These are phyloP conservation scores for Alternaria rosae DNA, from an alignment of 2,329 filamentous ascomycete species.

Conservation along the genomic window DNA sequence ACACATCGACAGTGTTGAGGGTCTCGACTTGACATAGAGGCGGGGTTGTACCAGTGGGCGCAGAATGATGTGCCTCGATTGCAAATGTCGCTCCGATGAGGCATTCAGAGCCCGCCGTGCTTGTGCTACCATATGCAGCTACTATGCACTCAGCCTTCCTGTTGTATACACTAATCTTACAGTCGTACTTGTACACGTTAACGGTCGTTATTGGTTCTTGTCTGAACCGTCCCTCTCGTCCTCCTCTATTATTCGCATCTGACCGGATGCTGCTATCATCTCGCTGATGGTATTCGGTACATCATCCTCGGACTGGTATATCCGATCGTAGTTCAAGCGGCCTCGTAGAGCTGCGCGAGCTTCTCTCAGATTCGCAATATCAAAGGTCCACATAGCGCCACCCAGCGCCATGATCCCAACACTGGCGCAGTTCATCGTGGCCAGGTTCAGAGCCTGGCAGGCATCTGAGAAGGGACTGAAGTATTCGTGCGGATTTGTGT, in stretches of 20 bases:
- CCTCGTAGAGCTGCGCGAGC: slow-evolving; percentile 65
- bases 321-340: slow-evolving; percentile 62
- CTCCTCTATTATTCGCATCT: slow-evolving; percentile 49
- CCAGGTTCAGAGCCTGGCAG: slow-evolving; percentile 81
- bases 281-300: slow-evolving; percentile 35
- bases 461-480: slow-evolving; percentile 76
- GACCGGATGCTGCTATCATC: slow-evolving; percentile 51
- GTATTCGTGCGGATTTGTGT: slow-evolving; percentile 55
- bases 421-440: slow-evolving; percentile 83
- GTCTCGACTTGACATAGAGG: not conserved
- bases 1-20: not conserved
- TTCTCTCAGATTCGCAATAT: slow-evolving; percentile 67
- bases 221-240: slow-evolving; percentile 15
- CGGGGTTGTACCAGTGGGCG: not conserved
- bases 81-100: not conserved
- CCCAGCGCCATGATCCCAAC: slow-evolving; percentile 78
- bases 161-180: slow-evolving; percentile 35
- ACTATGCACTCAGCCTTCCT: not conserved
- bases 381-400: slow-evolving; percentile 76
- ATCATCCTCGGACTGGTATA: slow-evolving; percentile 56
- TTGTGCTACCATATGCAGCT: not conserved
- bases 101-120: not conserved
- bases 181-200: slow-evolving; percentile 22
- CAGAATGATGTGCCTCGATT: not conserved
- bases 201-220: slow-evolving; percentile 22